A percentile compares a stretch with the other conserved stretches of the same genome.
phyloP scores from a whole-genome alignment of 192 early-diverging fungal genomes.

The Backusella sp. region DNA sequence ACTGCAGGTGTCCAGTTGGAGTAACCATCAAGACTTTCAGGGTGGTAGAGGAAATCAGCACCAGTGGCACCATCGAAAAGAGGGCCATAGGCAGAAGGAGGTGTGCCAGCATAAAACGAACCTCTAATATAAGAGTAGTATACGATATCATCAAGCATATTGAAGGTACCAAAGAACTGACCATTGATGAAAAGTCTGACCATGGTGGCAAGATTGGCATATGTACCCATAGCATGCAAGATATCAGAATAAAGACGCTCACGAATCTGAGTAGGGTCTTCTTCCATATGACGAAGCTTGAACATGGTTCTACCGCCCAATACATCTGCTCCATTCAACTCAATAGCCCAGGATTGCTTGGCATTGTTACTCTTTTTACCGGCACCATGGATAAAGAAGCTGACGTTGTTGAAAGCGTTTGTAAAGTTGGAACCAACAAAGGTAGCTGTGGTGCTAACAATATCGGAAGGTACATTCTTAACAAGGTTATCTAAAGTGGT shows the following conservation, averaged over 20 bases:
- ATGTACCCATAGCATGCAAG: slow-evolving; percentile 40
- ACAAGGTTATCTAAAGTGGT: slow-evolving; percentile 25
- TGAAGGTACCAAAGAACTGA: slow-evolving; percentile 47
- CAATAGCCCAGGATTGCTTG: slow-evolving; percentile 49
- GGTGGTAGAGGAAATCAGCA: slow-evolving; percentile 38
- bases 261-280: slow-evolving; percentile 53
- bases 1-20: slow-evolving; percentile 26
- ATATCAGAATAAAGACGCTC: slow-evolving; percentile 50
- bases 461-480: slow-evolving; percentile 13
- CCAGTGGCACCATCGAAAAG: slow-evolving; percentile 47
- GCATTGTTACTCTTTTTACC: slow-evolving; percentile 52
- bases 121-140: slow-evolving; percentile 44
- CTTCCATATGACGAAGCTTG: slow-evolving; percentile 50
- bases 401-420: slow-evolving; percentile 29
- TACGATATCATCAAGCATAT: slow-evolving; percentile 43
- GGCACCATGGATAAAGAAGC: slow-evolving; percentile 44
- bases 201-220: slow-evolving; percentile 46
- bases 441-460: slow-evolving; percentile 25
- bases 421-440: slow-evolving; percentile 38
- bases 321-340: slow-evolving; percentile 17
- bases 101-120: slow-evolving; percentile 35
- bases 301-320: slow-evolving; percentile 38
- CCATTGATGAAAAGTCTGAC: slow-evolving; percentile 46
- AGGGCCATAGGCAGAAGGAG: slow-evolving; percentile 35
- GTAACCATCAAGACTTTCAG: slow-evolving; percentile 27